Evolutionary conservation across 176 grass and related monocot genomes (phyloP).

Genomic region (Dactylis glomerata): DNA sequence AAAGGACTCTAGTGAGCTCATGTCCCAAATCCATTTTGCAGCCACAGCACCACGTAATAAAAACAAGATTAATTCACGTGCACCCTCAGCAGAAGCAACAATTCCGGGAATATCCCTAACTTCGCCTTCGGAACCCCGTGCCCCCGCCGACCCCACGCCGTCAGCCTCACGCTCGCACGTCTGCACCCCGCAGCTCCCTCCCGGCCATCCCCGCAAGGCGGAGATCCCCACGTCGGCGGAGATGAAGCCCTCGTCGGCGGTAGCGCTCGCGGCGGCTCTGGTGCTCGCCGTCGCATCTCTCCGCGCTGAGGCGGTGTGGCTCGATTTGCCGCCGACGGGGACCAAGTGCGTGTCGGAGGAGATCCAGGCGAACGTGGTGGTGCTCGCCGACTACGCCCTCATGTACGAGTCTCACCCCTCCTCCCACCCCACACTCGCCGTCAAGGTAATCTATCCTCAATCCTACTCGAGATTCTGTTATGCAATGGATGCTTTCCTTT

Average conservation of each 20-base stretch:
- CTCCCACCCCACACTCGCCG: slow-evolving; percentile 57
- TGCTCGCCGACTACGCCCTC: slow-evolving; percentile 77
- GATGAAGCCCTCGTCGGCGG: background rate
- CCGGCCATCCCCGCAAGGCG: slow-evolving; percentile 14
- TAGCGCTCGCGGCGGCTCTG: slow-evolving; percentile 3
- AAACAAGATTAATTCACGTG: no score
- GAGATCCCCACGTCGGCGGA: slow-evolving; percentile 35
- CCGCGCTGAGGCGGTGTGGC: slow-evolving; percentile 60
- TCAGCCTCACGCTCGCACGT: background rate
- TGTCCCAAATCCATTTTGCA: no score
- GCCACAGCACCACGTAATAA: no score
- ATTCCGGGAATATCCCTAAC: background rate
- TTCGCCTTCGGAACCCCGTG: background rate
- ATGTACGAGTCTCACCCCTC: slow-evolving; percentile 55
- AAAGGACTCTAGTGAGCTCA: no score
- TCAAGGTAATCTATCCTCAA: slow-evolving; percentile 41
- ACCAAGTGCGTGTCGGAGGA: slow-evolving; percentile 98
- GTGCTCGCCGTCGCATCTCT: slow-evolving; percentile 22
- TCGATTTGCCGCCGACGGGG: slow-evolving; percentile 66
- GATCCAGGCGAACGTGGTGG: slow-evolving; percentile 91
- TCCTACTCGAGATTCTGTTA: background rate
- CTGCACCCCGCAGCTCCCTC: background rate
- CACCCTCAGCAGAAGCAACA: background rate
- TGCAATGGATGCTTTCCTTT: background rate
- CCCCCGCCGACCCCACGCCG: background rate